Base-by-base conservation (phyloP, 164 flowering plant species). In the Vitis amurensis region DNA sequence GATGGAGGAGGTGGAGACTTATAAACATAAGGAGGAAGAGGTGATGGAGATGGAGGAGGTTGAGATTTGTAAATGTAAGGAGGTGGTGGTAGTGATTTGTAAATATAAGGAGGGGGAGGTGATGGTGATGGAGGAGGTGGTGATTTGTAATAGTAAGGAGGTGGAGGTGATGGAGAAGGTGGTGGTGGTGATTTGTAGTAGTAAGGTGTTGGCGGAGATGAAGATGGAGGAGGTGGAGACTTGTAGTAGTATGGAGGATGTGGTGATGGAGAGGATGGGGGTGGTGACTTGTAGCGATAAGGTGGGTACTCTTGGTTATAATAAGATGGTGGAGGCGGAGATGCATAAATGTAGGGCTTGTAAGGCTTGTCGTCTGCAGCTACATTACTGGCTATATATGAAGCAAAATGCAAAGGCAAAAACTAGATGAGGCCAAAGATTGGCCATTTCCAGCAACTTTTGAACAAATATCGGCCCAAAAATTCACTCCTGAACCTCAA, bases 61-160 rank as follows among this genome's bases (percentile, higher is more conserved):
- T 0, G 71, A 29, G 64, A 60, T 16, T 29, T 59, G 12, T 59
- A 59, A 11, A 8, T 8, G n/a, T 70, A 62, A 2, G 73, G 73
- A 15, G 71, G 71, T 14, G 65, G 71, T 9, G 71, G 71, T 29
- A 65, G 71, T 11, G 66, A 69, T 50, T 51, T 69, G 66, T 69
- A 69, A 4, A 16, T 12, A 49, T 67, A 73, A 15, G 68, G 68
- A 55, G 73, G 73, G 14, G 68, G 68, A 44, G 72, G 66, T 30
- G 72, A 52, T 50, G 64, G 50, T 2, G 50, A 37, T n/a, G 50
- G 53, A 12, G 61, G 50, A 12, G 50, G 3, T 2, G 44, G 44
- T 31, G 44, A 31, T 31, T 31, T 31, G 44, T 31, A 31, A 7
- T 31, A 31, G 62, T 2, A 17, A 27, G 10, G 63, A 14, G 17